Percentiles rank a stretch among this genome's conserved stretches.
Conservation (phyloP, 2,329 filamentous ascomycete species). For the Trichoderma asperellum region DNA sequence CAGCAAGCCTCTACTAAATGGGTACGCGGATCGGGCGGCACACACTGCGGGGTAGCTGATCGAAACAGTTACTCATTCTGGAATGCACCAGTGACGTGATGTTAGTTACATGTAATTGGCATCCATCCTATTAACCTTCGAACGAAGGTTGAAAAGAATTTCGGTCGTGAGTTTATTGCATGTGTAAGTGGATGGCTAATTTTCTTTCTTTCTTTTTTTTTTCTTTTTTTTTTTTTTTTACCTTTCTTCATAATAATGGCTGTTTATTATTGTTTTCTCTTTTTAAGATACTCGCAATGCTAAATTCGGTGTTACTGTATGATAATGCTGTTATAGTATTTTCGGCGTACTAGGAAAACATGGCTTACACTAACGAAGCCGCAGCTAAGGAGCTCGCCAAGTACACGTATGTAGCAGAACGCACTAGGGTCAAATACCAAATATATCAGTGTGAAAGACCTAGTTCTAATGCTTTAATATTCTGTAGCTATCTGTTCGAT, state of each 20-base stretch:
- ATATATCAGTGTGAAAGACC: neutral
- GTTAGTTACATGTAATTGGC: neutral
- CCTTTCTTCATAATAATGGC: too few relatives aligned
- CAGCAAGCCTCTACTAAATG: neutral
- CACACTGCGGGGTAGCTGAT: neutral
- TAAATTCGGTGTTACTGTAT: neutral
- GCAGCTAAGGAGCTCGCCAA: neutral
- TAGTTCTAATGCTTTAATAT: neutral
- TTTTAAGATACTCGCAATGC: neutral
- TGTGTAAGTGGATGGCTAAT: neutral
- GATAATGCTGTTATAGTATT: neutral
- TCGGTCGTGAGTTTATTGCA: neutral
- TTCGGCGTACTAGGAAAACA: neutral
- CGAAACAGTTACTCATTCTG: neutral
- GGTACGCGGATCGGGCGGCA: constrained; percentile 8
- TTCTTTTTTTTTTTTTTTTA: too few relatives aligned
- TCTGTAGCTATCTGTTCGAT: neutral
- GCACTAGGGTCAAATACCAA: neutral
- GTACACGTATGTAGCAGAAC: neutral
- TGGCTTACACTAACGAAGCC: neutral
- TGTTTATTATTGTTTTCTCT: neutral
- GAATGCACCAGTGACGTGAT: constrained; percentile 16
- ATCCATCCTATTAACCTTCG: neutral
- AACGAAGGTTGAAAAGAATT: neutral
- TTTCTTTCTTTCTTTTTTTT: too few relatives aligned